These are phyloP conservation scores for Tetradesmus lagerheimii DNA, from an alignment of 139 green algal species.

Conservation along the genomic window DNA sequence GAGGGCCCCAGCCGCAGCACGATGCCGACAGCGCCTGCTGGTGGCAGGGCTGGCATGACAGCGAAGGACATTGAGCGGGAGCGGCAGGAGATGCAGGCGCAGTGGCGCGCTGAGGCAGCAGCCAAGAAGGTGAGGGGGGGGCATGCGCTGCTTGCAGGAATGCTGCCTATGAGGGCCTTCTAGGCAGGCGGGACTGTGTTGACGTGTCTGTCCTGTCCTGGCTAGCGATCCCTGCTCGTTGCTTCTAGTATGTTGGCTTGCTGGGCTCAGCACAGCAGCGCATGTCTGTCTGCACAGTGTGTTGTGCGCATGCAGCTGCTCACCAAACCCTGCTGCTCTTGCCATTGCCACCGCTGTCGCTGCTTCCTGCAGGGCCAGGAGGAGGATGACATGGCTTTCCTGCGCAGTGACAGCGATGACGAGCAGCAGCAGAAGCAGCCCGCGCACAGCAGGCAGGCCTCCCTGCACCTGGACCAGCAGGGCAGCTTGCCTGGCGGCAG, in stretches of 20 bases:
- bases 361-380: slow-evolving; percentile 33
- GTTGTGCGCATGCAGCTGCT: not conserved
- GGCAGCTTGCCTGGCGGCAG: slow-evolving; percentile 11
- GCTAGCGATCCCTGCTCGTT: too few relatives aligned
- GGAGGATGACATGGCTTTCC: slow-evolving; percentile 49
- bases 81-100: slow-evolving; percentile 47
- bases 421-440: slow-evolving; percentile 17
- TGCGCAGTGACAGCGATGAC: slow-evolving; percentile 47
- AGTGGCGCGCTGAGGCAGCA: slow-evolving; percentile 39
- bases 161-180: not conserved
- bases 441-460: not conserved
- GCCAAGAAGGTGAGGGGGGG: not conserved
- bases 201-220: too few relatives aligned
- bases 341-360: not conserved
- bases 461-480: not conserved
- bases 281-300: not conserved
- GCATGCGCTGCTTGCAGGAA: not conserved
- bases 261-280: not conserved
- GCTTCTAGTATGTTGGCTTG: too few relatives aligned
- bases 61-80: slow-evolving; percentile 51
- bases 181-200: too few relatives aligned
- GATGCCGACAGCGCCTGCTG: not conserved
- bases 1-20: not conserved
- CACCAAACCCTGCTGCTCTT: not conserved
- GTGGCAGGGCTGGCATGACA: slow-evolving; percentile 4